Conservation (phyloP, 1,284 basidiomycete genomes). For the Rhodotorula sp. region DNA sequence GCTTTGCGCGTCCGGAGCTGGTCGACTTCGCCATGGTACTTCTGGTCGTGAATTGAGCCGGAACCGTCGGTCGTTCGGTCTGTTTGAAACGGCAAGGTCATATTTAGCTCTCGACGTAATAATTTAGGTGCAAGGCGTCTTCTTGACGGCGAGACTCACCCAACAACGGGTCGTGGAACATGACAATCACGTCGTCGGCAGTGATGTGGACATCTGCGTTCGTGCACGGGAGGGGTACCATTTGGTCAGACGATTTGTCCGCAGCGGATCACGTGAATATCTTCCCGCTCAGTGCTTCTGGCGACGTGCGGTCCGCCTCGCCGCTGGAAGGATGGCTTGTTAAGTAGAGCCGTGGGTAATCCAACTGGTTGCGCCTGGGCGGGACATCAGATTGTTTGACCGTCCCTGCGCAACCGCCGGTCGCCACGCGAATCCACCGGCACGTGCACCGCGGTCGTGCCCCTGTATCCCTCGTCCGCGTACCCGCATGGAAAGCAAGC, state of each 20-base stretch:
- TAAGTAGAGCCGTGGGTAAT: too few relatives aligned
- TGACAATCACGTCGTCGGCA: constrained; percentile 84
- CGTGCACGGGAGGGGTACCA: not conserved
- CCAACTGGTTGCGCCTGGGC: too few relatives aligned
- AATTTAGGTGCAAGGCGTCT: not conserved
- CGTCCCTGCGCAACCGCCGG: too few relatives aligned
- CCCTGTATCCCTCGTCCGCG: too few relatives aligned
- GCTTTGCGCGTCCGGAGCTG: constrained; percentile 75
- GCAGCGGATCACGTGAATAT: too few relatives aligned
- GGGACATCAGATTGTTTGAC: too few relatives aligned
- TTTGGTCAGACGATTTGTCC: not conserved
- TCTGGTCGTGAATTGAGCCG: constrained; percentile 55
- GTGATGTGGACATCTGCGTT: constrained; percentile 62
- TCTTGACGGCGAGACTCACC: constrained; percentile 9
- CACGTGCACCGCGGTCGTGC: too few relatives aligned
- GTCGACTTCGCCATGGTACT: constrained; percentile 67
- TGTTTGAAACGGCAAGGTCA: constrained; percentile 40
- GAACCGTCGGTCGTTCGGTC: constrained; percentile 58
- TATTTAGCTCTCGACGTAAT: not conserved
- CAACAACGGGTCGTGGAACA: constrained; percentile 53
- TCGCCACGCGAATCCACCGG: too few relatives aligned
- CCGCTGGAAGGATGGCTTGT: too few relatives aligned
- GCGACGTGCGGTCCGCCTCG: too few relatives aligned
- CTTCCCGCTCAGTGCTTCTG: too few relatives aligned
- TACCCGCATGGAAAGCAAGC: too few relatives aligned